Base-by-base conservation (phyloP, 164 flowering plant species). In the Santalum album region DNA sequence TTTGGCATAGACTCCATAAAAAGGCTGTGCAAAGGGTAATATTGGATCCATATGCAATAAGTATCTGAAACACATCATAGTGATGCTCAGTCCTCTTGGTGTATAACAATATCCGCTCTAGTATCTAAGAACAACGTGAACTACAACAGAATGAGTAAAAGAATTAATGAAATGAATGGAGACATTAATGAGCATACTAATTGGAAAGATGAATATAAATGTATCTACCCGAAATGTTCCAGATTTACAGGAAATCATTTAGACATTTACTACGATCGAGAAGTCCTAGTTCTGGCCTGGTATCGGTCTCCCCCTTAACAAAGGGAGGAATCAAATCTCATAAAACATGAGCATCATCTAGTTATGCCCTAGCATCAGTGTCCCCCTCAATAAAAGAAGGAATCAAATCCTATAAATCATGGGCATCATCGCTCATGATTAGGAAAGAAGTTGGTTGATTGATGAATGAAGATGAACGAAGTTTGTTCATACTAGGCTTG, bases 141-240 rank as follows among this genome's bases (percentile, higher is more conserved):
- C 15, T 42, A 15, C 7, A 38, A 26, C 45, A 43, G 38, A 50
- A 46, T 49, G 7, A 54, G 23, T 22, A 49, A 9, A 55, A 7
- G 21, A 54, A 15, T 44, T 20, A 42, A 29, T 50, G 36, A 7
- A 51, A 11, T 12, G 3, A 29, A 29, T 11, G 1, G 12, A 34
- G 0, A 6, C 2, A 27, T 21, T 45, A n/a, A n/a, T n/a, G n/a
- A n/a, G n/a, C n/a, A n/a, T 35, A 64, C 57, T 60, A 78, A 94
- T 97, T 70, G 97, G 99, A 62, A 94, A 94, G 35, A 90, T 58
- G 64, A 90, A 90, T 22, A 73, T 71, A 64, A 90, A 94, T 2
- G 96, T 67, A 68, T 94, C 99, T 7, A 88, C 97, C 19, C 97
- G 99, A 67, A 94, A 86, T 52, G 96, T 83, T 48, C 99, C 97